Evolutionary conservation across 345 rosid genomes (phyloP), one percentile per base, ranked within the genome.

Genomic region (Salix koriyanagi): DNA sequence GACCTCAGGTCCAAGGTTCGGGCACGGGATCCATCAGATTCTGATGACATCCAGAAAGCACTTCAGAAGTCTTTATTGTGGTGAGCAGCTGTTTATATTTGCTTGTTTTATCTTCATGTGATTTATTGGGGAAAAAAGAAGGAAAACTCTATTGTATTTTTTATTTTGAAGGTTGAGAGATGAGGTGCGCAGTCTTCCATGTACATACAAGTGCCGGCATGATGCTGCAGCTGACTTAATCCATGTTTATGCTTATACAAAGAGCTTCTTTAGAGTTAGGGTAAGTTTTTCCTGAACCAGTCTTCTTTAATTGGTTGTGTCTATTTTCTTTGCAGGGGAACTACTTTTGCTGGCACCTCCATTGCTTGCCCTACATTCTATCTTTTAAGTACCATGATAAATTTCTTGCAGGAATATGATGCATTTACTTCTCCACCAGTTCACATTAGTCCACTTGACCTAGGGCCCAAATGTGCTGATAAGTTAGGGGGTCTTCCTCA

Each of bases 211-310:
- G 85, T 94, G 97, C 77, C 92, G 98, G 79, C 90, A 96, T 72
- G 99, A 96, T 80, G 99, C 99, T 72, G 98, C 99, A 60, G 99
- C 99, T 78, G 99, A 96, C 88, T 88, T 96, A 85, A 87, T 96
- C 81, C 98, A 96, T 80, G 80, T 91, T 70, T 94, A 94, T 79
- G 99, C 99, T 39, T 89, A 92, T 79, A 94, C 97, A 50, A 94
- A 94, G 84, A 84, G 86, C 83, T 96, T 91, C 81, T 87, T 90
- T 76, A 90, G 85, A 88, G 83, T 96, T 86, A 88, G 81, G 85
- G 99, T 94, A 67, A 85, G 94, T 83, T 36, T 62, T 78, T 54
- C 65, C 13, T 36, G 3, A 5, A 9, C 26, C 44, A 50, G 32
- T 74, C 67, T 36, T 21, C 62, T n/a, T 13, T 23, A 56, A n/a